Evolutionary conservation across 2,329 filamentous ascomycete species (phyloP).

Genomic region (Aspergillaceae sp.): DNA sequence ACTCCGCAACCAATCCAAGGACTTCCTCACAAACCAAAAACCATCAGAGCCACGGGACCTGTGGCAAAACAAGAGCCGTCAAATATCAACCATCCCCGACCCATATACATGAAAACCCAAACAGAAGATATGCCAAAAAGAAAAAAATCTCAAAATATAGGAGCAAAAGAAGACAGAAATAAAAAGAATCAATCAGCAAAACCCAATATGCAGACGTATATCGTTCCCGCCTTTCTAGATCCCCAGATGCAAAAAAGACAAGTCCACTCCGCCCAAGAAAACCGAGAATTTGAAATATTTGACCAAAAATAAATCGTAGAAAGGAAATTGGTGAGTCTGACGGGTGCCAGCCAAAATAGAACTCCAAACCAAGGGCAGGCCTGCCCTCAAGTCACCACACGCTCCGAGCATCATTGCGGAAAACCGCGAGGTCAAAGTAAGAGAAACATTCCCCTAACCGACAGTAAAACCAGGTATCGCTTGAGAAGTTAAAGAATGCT

Average conservation of each 20-base stretch:
- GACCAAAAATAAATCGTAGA: conserved; percentile 15
- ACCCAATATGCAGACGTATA: conserved; percentile 36
- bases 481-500: conserved; percentile 22
- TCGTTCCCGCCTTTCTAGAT: conserved; percentile 38
- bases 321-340: conserved; percentile 19
- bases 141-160: conserved; percentile 6
- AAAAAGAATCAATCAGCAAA: conserved; percentile 20
- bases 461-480: conserved; percentile 29
- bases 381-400: conserved; percentile 26
- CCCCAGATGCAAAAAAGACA: conserved; percentile 19
- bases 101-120: conserved; percentile 27
- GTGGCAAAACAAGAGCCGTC: conserved; percentile 23
- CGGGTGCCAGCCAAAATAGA: conserved; percentile 19
- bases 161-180: conserved; percentile 6
- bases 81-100: conserved; percentile 23
- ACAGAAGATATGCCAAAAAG: conserved; percentile 13
- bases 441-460: neutral
- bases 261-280: conserved; percentile 11
- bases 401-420: conserved; percentile 34
- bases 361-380: conserved; percentile 30
- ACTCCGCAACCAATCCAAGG: conserved; percentile 33
- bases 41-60: conserved; percentile 15
- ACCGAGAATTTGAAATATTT: conserved; percentile 21
- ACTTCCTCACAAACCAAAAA: conserved; percentile 23
- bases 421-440: conserved; percentile 19